These are phyloP conservation scores for Penicillium sp. DNA, from an alignment of 2,329 filamentous ascomycete species.

Conservation along the genomic window DNA sequence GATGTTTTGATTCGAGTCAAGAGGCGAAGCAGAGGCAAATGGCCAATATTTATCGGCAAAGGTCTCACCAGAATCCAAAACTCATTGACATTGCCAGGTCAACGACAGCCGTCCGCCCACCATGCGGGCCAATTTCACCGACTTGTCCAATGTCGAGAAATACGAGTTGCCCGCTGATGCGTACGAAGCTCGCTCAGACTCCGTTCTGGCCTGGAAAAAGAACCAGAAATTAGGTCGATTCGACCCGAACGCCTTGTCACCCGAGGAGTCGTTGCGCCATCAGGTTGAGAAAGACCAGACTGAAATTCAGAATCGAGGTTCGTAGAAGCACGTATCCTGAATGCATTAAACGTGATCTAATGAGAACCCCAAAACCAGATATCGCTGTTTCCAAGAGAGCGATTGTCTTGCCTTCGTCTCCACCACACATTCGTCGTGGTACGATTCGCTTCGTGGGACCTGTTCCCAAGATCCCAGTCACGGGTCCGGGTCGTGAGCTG, in stretches of 20 bases:
- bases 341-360: background rate
- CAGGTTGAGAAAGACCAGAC: conserved; percentile 58
- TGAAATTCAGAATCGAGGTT: conserved; percentile 70
- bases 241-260: conserved; percentile 76
- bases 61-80: background rate
- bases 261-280: conserved; percentile 70
- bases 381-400: conserved; percentile 48
- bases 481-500: conserved; percentile 29
- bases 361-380: conserved; percentile 25
- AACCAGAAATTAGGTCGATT: conserved; percentile 94
- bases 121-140: conserved; percentile 76
- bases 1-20: background rate
- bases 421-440: conserved; percentile 46
- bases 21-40: too few species aligned
- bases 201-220: conserved; percentile 94
- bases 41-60: too few species aligned
- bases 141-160: conserved; percentile 80
- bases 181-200: conserved; percentile 84
- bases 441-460: conserved; percentile 45
- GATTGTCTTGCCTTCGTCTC: conserved; percentile 44
- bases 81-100: conserved; percentile 56
- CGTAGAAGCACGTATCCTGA: conserved; percentile 19
- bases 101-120: conserved; percentile 75
- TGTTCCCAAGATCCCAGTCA: conserved; percentile 41
- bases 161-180: conserved; percentile 83